phyloP scores from a whole-genome alignment of 2,329 filamentous ascomycete species.

The Thielaviopsis euricoi region DNA sequence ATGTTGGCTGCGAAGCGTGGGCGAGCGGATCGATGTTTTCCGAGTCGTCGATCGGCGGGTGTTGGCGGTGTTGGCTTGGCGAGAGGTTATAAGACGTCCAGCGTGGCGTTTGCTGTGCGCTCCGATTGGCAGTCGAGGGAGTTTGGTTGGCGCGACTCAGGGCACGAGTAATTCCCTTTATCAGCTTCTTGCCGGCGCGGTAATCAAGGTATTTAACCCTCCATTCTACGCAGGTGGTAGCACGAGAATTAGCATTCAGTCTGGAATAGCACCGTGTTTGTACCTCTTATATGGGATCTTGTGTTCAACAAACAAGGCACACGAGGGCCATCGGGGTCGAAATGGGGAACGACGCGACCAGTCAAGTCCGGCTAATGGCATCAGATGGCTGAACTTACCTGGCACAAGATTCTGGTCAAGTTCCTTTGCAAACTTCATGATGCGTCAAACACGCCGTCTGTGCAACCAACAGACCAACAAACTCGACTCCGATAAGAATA shows the following conservation, averaged over 20 bases:
- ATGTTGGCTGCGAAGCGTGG: not conserved
- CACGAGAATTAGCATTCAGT: not conserved
- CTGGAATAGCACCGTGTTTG: too few relatives aligned
- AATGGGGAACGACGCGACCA: too few relatives aligned
- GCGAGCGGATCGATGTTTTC: slow-evolving; percentile 1
- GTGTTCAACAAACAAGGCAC: not conserved
- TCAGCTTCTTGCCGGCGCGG: slow-evolving; percentile 85
- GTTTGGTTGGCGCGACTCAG: slow-evolving; percentile 44
- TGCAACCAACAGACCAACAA: not conserved
- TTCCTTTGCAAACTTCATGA: slow-evolving; percentile 58
- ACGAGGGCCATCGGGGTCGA: not conserved
- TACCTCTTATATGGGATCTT: not conserved
- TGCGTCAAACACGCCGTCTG: slow-evolving; percentile 13
- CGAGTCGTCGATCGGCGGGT: slow-evolving; percentile 1
- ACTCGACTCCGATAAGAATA: not conserved
- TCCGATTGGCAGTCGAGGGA: slow-evolving; percentile 19
- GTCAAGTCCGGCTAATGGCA: not conserved
- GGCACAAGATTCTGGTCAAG: slow-evolving; percentile 77
- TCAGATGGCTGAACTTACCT: slow-evolving; percentile 26
- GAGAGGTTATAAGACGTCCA: slow-evolving; percentile 19
- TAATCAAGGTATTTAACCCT: slow-evolving; percentile 87
- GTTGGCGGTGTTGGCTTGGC: slow-evolving; percentile 19
- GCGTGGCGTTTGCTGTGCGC: not conserved
- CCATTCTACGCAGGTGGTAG: slow-evolving; percentile 46
- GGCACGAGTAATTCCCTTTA: slow-evolving; percentile 67